phyloP scores from a whole-genome alignment of 2,329 filamentous ascomycete species.

The Ciborinia camelliae region DNA sequence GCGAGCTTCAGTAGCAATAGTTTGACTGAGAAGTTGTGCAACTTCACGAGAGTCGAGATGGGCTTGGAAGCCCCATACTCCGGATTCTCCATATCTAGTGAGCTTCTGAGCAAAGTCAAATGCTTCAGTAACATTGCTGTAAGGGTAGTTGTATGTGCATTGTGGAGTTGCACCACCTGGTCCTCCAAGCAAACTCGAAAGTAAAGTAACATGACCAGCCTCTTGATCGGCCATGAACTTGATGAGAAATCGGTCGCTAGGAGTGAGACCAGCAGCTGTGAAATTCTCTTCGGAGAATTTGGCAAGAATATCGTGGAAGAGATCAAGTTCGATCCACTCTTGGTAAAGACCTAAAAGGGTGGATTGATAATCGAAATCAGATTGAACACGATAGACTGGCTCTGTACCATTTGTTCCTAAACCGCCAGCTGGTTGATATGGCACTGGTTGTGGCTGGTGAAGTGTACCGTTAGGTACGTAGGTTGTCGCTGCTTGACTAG shows the following conservation, averaged over 20 bases:
- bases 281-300: conserved; percentile 69
- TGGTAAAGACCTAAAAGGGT: conserved; percentile 70
- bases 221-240: conserved; percentile 77
- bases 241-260: conserved; percentile 68
- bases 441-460: conserved; percentile 61
- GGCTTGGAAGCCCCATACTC: conserved; percentile 76
- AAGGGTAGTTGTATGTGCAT: conserved; percentile 78
- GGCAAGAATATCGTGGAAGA: conserved; percentile 73
- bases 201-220: conserved; percentile 69
- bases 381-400: conserved; percentile 66
- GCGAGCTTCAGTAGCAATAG: conserved; percentile 73
- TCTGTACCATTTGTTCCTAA: conserved; percentile 54
- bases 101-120: conserved; percentile 83
- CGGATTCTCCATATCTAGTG: conserved; percentile 76
- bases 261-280: conserved; percentile 60
- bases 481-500: conserved; percentile 60
- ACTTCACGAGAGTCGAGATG: conserved; percentile 75
- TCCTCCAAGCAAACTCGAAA: conserved; percentile 73
- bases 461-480: conserved; percentile 71
- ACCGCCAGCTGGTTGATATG: conserved; percentile 49
- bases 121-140: conserved; percentile 69
- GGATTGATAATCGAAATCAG: conserved; percentile 81
- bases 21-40: conserved; percentile 69
- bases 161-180: conserved; percentile 59
- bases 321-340: conserved; percentile 80